Percentiles rank a stretch among this genome's conserved stretches.
phyloP scores from a whole-genome alignment of 2,329 filamentous ascomycete species.

The Annulohypoxylon truncatum region DNA sequence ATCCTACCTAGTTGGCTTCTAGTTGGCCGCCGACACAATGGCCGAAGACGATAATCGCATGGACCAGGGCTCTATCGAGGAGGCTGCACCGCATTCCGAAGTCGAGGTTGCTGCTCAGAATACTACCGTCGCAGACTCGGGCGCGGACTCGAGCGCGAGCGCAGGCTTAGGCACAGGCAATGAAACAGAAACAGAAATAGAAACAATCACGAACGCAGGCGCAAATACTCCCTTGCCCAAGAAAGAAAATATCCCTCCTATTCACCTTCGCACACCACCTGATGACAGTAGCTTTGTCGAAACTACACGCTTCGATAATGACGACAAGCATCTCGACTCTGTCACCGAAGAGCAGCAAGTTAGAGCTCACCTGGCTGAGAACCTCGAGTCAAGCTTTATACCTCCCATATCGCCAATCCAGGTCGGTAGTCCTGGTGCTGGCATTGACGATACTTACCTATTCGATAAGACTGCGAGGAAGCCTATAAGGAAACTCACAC shows the following conservation, averaged over 20 bases:
- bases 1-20: conserved; percentile 8
- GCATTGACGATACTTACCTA: conserved; percentile 69
- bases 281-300: conserved; percentile 49
- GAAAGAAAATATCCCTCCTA: conserved; percentile 25
- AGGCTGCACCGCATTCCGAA: not conserved
- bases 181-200: not conserved
- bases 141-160: not conserved
- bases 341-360: conserved; percentile 64
- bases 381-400: conserved; percentile 75
- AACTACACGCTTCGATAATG: conserved; percentile 46
- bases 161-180: not conserved
- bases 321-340: conserved; percentile 59
- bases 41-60: conserved; percentile 36
- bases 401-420: conserved; percentile 67
- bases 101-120: not conserved
- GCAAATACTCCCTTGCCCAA: conserved; percentile 20
- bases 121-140: not conserved
- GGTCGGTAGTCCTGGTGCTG: conserved; percentile 56
- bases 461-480: conserved; percentile 61
- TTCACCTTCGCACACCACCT: conserved; percentile 33
- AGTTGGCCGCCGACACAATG: conserved; percentile 27
- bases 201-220: not conserved
- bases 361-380: conserved; percentile 65
- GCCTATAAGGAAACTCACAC: conserved; percentile 33
- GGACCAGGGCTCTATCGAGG: conserved; percentile 15